Conservation (phyloP, 2,329 filamentous ascomycete genomes). For the Rutstroemia sp. region DNA sequence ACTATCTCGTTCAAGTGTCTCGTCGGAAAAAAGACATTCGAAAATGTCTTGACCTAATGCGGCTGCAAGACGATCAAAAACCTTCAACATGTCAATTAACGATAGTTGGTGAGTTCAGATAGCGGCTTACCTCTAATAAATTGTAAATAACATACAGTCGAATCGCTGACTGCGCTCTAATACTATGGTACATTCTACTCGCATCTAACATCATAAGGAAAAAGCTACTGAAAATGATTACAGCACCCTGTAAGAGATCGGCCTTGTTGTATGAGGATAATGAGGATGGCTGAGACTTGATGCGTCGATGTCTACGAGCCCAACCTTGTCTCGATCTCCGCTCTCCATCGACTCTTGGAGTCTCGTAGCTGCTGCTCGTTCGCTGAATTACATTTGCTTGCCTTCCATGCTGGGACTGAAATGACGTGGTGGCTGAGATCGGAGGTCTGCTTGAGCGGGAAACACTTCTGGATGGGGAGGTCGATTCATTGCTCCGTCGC, state of each 20-base stretch:
- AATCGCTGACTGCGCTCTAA: constrained; percentile 91
- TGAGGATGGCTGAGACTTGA: constrained; percentile 77
- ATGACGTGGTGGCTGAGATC: constrained; percentile 22
- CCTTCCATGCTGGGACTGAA: constrained; percentile 18
- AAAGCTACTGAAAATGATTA: constrained; percentile 80
- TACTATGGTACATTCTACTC: constrained; percentile 96
- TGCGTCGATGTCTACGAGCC: constrained; percentile 55
- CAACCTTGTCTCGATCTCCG: constrained; percentile 25
- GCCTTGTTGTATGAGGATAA: constrained; percentile 88
- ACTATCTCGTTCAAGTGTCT: constrained; percentile 80
- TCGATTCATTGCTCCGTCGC: constrained; percentile 32
- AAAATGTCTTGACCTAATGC: constrained; percentile 93
- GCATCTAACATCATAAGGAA: constrained; percentile 89
- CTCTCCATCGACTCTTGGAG: constrained; percentile 18
- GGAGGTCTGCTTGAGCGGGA: constrained; percentile 22
- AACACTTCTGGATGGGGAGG: constrained; percentile 23
- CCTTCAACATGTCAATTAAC: constrained; percentile 82
- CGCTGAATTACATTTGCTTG: constrained; percentile 11
- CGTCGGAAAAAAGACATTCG: constrained; percentile 88
- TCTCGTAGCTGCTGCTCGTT: constrained; percentile 12
- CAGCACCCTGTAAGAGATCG: constrained; percentile 81
- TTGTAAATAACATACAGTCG: constrained; percentile 99
- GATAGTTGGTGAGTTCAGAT: background rate
- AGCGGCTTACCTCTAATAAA: constrained; percentile 63
- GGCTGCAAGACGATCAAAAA: constrained; percentile 81